phyloP scores from a whole-genome alignment of 2,329 filamentous ascomycete species.

The Paraphoma chrysanthemicola region DNA sequence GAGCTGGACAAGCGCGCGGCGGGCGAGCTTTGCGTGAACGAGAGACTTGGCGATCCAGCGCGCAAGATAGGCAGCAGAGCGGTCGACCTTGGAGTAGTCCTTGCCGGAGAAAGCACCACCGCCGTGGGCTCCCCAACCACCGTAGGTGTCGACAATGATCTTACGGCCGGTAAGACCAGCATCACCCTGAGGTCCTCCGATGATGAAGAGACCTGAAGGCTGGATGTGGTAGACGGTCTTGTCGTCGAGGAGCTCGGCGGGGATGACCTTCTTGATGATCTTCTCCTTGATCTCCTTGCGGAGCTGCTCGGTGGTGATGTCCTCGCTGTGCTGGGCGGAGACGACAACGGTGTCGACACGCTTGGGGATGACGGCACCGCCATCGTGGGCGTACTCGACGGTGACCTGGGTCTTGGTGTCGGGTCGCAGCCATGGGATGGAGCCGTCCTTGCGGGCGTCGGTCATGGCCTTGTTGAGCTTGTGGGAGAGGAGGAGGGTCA shows the following conservation, averaged over 20 bases:
- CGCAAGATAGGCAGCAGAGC: slow-evolving; percentile 94
- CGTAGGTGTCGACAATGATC: slow-evolving; percentile 99
- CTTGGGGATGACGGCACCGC: slow-evolving; percentile 88
- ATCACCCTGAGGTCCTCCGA: slow-evolving; percentile 98
- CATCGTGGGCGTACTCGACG: slow-evolving; percentile 97
- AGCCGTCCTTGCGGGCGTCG: slow-evolving; percentile 83
- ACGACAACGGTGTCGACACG: slow-evolving; percentile 97
- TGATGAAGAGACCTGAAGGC: slow-evolving; percentile 98
- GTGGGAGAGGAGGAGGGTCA: slow-evolving; percentile 93
- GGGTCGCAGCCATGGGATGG: slow-evolving; percentile 90
- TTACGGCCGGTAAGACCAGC: slow-evolving; percentile 98
- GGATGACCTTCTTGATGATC: slow-evolving; percentile 95
- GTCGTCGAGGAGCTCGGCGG: slow-evolving; percentile 88
- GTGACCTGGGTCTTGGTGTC: slow-evolving; percentile 99
- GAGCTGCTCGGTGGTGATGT: slow-evolving; percentile 88
- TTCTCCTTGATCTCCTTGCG: slow-evolving; percentile 96
- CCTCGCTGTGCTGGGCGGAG: slow-evolving; percentile 89
- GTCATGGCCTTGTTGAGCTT: slow-evolving; percentile 97
- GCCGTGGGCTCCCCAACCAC: slow-evolving; percentile 99
- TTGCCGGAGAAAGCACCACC: slow-evolving; percentile 99
- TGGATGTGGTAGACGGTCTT: slow-evolving; percentile 98
- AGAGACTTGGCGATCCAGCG: slow-evolving; percentile 99
- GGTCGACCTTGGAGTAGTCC: slow-evolving; percentile 99
- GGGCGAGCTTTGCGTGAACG: slow-evolving; percentile 84
- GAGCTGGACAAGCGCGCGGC: slow-evolving; percentile 94